Evolutionary conservation across 805 yeast genomes (phyloP).

Genomic region (Kodamaea kakaduensis): DNA sequence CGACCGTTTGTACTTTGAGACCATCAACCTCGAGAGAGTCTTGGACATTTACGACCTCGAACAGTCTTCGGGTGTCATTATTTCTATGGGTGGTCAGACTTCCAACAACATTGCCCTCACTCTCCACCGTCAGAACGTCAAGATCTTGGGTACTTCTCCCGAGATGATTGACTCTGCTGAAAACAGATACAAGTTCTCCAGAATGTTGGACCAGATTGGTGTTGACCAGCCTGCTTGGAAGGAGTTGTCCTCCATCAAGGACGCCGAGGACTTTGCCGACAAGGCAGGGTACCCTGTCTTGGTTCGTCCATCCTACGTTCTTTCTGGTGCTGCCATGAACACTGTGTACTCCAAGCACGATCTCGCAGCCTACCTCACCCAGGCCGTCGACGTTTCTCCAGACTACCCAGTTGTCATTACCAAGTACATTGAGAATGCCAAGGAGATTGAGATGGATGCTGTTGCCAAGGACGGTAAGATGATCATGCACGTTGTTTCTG

Average conservation of each 20-base stretch:
- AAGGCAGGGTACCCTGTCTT: conserved; percentile 90
- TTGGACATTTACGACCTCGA: conserved; percentile 93
- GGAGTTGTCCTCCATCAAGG: conserved; percentile 87
- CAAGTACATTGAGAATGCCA: conserved; percentile 93
- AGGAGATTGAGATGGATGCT: conserved; percentile 98
- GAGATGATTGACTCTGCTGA: conserved; percentile 98
- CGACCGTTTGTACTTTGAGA: conserved; percentile 93
- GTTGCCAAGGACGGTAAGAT: conserved; percentile 93
- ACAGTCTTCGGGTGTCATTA: conserved; percentile 84
- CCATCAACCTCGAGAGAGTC: conserved; percentile 89
- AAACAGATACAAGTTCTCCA: conserved; percentile 94
- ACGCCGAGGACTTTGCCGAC: conserved; percentile 90
- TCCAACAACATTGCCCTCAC: conserved; percentile 94
- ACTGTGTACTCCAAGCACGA: conserved; percentile 89
- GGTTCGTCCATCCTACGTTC: conserved; percentile 95
- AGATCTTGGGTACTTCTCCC: conserved; percentile 94
- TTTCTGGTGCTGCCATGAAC: conserved; percentile 99
- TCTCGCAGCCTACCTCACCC: conserved; percentile 78
- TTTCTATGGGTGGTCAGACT: conserved; percentile 99
- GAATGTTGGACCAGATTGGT: conserved; percentile 93
- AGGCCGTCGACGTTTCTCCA: conserved; percentile 96
- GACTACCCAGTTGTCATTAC: conserved; percentile 98
- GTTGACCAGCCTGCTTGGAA: conserved; percentile 99
- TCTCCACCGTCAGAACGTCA: conserved; percentile 89
- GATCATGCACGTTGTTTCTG: conserved; percentile 96